Conservation (phyloP, 2,329 filamentous ascomycete genomes). For the Xylariaceae sp. region DNA sequence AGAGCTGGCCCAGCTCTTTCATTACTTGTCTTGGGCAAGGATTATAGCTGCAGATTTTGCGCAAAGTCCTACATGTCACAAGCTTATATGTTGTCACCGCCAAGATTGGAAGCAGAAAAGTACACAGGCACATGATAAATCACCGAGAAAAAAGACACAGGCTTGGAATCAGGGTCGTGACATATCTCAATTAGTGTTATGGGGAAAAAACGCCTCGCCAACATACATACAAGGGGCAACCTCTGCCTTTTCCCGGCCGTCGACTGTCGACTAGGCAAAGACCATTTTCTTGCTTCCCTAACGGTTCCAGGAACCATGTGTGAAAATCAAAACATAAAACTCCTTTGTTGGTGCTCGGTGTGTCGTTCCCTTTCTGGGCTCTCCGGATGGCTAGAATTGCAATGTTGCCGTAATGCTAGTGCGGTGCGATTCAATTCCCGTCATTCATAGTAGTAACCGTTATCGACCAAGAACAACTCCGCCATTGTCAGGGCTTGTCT, state of each 20-base stretch:
- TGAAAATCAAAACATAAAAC: conserved; percentile 26
- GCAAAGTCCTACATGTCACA: too few relatives aligned
- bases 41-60: too few relatives aligned
- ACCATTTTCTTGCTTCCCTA: conserved; percentile 26
- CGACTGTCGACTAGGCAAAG: conserved; percentile 15
- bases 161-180: conserved; percentile 21
- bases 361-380: too few relatives aligned
- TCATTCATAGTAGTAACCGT: too few relatives aligned
- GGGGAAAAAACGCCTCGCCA: conserved; percentile 42
- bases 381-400: conserved; percentile 8
- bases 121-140: too few relatives aligned
- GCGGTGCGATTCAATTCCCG: conserved; percentile 33
- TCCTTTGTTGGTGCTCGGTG: too few relatives aligned
- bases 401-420: conserved; percentile 20
- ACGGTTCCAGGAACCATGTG: conserved; percentile 28
- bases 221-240: conserved; percentile 41
- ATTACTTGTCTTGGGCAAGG: too few relatives aligned
- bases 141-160: too few relatives aligned
- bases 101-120: too few relatives aligned
- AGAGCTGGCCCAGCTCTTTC: too few relatives aligned
- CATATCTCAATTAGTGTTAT: conserved; percentile 41
- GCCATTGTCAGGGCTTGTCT: conserved; percentile 20
- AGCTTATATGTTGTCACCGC: too few relatives aligned
- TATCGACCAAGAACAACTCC: conserved; percentile 34
- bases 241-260: conserved; percentile 19